Evolutionary conservation across 2,329 filamentous ascomycete genomes (phyloP).

Genomic region (Gaeumannomyces tritici): DNA sequence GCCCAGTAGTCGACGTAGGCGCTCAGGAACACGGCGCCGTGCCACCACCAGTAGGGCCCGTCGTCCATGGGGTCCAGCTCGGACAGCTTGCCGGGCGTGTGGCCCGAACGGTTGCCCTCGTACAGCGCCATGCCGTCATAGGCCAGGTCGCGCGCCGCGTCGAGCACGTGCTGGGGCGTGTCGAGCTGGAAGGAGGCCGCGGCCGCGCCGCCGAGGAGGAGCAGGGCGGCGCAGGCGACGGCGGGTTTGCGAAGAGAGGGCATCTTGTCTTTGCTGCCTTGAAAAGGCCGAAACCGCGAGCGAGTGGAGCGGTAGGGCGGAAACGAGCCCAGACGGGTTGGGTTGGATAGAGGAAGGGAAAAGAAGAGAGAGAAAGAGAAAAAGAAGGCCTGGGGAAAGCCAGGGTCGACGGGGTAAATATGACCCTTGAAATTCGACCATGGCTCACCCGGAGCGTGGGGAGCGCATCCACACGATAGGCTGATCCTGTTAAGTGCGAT

Average conservation of each 20-base stretch:
- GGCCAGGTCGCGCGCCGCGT: background rate
- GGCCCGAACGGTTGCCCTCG: background rate
- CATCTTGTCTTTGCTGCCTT: background rate
- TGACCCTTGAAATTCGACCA: too few species aligned
- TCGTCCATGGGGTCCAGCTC: slow-evolving; percentile 16
- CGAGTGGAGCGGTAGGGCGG: background rate
- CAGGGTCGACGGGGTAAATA: too few species aligned
- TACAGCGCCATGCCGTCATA: background rate
- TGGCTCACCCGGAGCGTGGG: too few species aligned
- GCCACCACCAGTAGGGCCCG: slow-evolving; percentile 24
- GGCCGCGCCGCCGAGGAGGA: background rate
- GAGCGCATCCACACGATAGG: too few species aligned
- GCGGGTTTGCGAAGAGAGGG: background rate
- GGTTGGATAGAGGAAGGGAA: background rate
- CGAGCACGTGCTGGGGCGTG: background rate
- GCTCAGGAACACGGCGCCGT: slow-evolving; percentile 18
- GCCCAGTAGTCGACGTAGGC: slow-evolving; percentile 27
- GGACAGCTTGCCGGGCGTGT: slow-evolving; percentile 5
- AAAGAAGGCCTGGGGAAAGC: too few species aligned
- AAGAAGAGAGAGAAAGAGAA: background rate
- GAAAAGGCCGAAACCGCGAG: background rate
- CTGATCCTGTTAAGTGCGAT: too few species aligned
- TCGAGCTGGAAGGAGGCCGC: background rate
- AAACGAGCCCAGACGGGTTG: background rate
- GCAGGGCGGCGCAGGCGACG: background rate